Conservation (phyloP, 495 filamentous ascomycete genomes). For the Copromyces sp. region DNA sequence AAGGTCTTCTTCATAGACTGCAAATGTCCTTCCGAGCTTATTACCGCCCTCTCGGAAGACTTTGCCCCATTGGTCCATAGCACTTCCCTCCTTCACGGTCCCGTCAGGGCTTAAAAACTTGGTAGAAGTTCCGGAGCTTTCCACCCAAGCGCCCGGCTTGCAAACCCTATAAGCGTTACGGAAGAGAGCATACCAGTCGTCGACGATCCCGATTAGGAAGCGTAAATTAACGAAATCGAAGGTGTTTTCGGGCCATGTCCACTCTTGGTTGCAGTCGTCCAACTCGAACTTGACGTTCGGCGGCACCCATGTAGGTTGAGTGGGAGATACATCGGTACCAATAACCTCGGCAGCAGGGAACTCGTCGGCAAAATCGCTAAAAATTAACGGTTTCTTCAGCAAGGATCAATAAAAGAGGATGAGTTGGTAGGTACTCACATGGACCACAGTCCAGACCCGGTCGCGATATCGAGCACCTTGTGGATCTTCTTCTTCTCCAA, state of each 20-base stretch:
- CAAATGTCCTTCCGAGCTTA: background rate
- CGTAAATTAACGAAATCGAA: slow-evolving; percentile 61
- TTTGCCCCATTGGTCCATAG: slow-evolving; percentile 31
- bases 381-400: background rate
- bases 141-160: slow-evolving; percentile 26
- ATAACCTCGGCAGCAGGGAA: slow-evolving; percentile 38
- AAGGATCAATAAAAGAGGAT: background rate
- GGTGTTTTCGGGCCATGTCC: slow-evolving; percentile 38
- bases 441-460: slow-evolving; percentile 50
- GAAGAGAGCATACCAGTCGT: slow-evolving; percentile 42
- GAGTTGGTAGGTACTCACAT: slow-evolving; percentile 1
- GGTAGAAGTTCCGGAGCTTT: slow-evolving; percentile 36
- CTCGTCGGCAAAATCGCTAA: slow-evolving; percentile 29
- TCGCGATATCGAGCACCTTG: slow-evolving; percentile 58
- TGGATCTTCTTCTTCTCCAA: slow-evolving; percentile 13
- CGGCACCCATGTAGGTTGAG: slow-evolving; percentile 43
- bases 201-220: slow-evolving; percentile 43
- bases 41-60: slow-evolving; percentile 24
- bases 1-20: background rate
- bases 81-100: slow-evolving; percentile 33
- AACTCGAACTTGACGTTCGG: slow-evolving; percentile 44
- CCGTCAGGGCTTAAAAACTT: slow-evolving; percentile 38
- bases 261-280: slow-evolving; percentile 45
- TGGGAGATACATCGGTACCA: slow-evolving; percentile 43
- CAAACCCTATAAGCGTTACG: slow-evolving; percentile 16